These are phyloP conservation scores for Hericium coralloides DNA, from an alignment of 768 basidiomycete species.

Conservation along the genomic window DNA sequence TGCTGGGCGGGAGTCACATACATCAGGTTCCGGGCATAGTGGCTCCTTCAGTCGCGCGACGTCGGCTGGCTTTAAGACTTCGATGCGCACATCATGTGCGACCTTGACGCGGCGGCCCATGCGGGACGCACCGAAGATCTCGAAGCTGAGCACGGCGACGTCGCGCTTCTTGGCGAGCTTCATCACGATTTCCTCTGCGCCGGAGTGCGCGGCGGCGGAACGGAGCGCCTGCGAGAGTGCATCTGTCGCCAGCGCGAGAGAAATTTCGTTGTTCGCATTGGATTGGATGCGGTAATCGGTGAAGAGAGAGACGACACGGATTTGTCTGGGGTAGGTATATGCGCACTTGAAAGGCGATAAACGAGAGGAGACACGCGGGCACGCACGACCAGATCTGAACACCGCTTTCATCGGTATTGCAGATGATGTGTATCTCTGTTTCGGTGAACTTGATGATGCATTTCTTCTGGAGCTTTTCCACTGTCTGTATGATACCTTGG, in stretches of 20 bases:
- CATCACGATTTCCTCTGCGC: constrained; percentile 59
- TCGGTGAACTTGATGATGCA: constrained; percentile 77
- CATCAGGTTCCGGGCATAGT: constrained; percentile 80
- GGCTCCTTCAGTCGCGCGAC: constrained; percentile 69
- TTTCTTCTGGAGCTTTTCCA: constrained; percentile 79
- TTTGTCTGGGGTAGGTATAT: constrained; percentile 31
- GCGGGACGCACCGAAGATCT: constrained; percentile 58
- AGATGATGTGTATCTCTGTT: constrained; percentile 72
- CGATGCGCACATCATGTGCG: constrained; percentile 74
- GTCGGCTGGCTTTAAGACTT: constrained; percentile 69
- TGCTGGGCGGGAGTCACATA: constrained; percentile 25
- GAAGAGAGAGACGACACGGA: constrained; percentile 63
- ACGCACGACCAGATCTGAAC: constrained; percentile 81
- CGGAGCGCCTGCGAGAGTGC: constrained; percentile 68
- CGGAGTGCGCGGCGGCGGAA: constrained; percentile 28
- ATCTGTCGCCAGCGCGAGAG: constrained; percentile 62
- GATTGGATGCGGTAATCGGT: constrained; percentile 79
- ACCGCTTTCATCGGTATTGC: constrained; percentile 75
- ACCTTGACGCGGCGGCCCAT: constrained; percentile 57
- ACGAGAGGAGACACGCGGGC: constrained; percentile 8
- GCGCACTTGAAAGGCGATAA: constrained; percentile 14
- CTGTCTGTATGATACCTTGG: constrained; percentile 67
- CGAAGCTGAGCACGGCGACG: constrained; percentile 68
- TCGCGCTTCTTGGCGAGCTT: constrained; percentile 85
- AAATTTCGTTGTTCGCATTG: constrained; percentile 76